A percentile compares a stretch with the other conserved stretches of the same genome.
Evolutionary conservation across 352 stramenopile genomes (phyloP).

Genomic region (Bremia lactucae): DNA sequence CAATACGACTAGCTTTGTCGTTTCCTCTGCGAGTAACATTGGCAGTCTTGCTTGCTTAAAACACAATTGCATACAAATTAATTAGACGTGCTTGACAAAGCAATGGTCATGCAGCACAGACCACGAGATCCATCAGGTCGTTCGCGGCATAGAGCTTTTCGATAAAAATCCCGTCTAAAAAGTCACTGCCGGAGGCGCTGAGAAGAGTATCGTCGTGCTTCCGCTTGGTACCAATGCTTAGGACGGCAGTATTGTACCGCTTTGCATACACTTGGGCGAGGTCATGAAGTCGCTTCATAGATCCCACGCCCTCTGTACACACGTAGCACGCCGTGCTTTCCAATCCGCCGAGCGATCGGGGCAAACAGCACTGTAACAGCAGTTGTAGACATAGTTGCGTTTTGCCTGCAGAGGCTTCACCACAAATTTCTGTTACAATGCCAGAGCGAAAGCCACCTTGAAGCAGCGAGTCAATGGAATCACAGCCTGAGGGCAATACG

Average conservation of each 20-base stretch:
- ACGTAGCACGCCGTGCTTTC: slow-evolving; percentile 69
- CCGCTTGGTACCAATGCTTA: slow-evolving; percentile 28
- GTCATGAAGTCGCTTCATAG: slow-evolving; percentile 62
- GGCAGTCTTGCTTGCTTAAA: slow-evolving; percentile 69
- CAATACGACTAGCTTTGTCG: slow-evolving; percentile 72
- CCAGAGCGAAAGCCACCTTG: slow-evolving; percentile 54
- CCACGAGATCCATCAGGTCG: slow-evolving; percentile 53
- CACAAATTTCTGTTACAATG: slow-evolving; percentile 64
- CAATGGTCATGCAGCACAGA: slow-evolving; percentile 2
- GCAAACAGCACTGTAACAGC: slow-evolving; percentile 54
- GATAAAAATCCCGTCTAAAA: slow-evolving; percentile 71
- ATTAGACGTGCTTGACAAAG: neutral
- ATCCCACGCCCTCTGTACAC: slow-evolving; percentile 60
- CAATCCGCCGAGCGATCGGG: slow-evolving; percentile 33
- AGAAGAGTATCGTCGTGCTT: slow-evolving; percentile 25
- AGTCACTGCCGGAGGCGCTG: slow-evolving; percentile 18
- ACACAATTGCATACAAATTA: too few relatives aligned
- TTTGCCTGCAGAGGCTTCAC: slow-evolving; percentile 65
- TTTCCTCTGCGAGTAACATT: slow-evolving; percentile 49
- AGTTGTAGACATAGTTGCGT: slow-evolving; percentile 73
- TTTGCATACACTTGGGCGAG: slow-evolving; percentile 41
- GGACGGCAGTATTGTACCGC: slow-evolving; percentile 23
- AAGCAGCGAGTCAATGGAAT: slow-evolving; percentile 42
- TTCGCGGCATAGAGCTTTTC: slow-evolving; percentile 66
- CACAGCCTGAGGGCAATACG: slow-evolving; percentile 44